Evolutionary conservation across 176 grass and related monocot genomes (phyloP), one percentile per base, ranked within the genome.

Genomic region (Zoysia japonica): DNA sequence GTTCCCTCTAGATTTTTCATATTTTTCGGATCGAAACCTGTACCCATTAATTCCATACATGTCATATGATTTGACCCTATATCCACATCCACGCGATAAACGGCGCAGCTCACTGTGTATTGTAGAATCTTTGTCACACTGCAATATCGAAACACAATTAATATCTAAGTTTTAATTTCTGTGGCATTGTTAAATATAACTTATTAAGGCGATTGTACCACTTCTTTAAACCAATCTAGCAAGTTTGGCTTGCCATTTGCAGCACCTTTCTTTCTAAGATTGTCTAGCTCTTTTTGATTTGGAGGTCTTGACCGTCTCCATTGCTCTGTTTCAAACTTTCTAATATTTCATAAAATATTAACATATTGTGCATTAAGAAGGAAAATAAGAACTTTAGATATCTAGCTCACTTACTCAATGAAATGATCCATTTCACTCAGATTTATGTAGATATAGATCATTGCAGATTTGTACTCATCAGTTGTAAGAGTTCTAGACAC

Each of bases 381-480:
- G 3, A 12, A 15, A 5, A 11, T 74, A 41, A 5, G 11, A 0
- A 19, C 19, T 51, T 41, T 0, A 9, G 6, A 78, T 35, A 44
- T 0, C 19, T 60, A 42, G 17, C 5, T 0, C 6, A 78, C 48
- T 78, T 55, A 78, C 49, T 67, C 1, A 0, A 79, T 38, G 68
- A 15, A 79, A 8, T 55, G 48, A 56, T 79, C 49, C 76, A 79
- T 79, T 68, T 79, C 64, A 40, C 10, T 20, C 11, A 79, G 3
- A 17, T 68, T 78, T 55, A 64, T 55, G 3, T 35, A 65, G n/a
- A n/a, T n/a, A n/a, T n/a, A n/a, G n/a, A n/a, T n/a, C n/a, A n/a
- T n/a, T n/a, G n/a, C n/a, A n/a, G n/a, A n/a, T n/a, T n/a, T n/a
- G n/a, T n/a, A n/a, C n/a, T n/a, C n/a, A n/a, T n/a, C n/a, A n/a